phyloP scores from a whole-genome alignment of 495 filamentous ascomycete genomes.

The Hyaloscypha variabilis region DNA sequence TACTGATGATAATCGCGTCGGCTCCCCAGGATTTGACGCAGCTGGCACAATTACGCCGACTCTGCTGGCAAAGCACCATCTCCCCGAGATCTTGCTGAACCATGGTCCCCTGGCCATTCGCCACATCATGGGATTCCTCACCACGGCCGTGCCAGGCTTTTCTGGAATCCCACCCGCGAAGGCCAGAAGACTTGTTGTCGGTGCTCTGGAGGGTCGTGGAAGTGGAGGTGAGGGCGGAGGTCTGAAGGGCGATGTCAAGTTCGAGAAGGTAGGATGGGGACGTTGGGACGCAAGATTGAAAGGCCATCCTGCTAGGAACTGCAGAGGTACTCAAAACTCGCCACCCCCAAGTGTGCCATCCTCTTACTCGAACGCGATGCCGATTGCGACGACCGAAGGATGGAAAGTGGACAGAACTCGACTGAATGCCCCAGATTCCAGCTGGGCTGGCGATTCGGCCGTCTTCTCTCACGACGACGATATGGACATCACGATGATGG shows the following conservation, averaged over 20 bases:
- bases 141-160: constrained; percentile 91
- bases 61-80: constrained; percentile 88
- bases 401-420: constrained; percentile 51
- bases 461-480: constrained; percentile 75
- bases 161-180: constrained; percentile 89
- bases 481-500: constrained; percentile 69
- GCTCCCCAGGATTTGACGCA: constrained; percentile 64
- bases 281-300: constrained; percentile 86
- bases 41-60: constrained; percentile 81
- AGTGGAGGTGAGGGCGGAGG: constrained; percentile 64
- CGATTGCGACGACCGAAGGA: constrained; percentile 59
- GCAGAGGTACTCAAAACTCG: constrained; percentile 45
- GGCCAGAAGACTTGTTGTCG: constrained; percentile 85
- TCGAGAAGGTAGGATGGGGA: constrained; percentile 97
- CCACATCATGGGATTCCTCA: constrained; percentile 90
- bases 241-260: constrained; percentile 74
- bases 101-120: constrained; percentile 93
- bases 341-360: constrained; percentile 48
- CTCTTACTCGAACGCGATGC: constrained; percentile 62
- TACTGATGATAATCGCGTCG: constrained; percentile 43
- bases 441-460: constrained; percentile 68
- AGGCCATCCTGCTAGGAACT: constrained; percentile 61
- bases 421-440: constrained; percentile 55
- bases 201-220: constrained; percentile 77
- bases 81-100: constrained; percentile 85